phyloP scores from a whole-genome alignment of 1,139 yeast species.

The Hyphopichia wangnamkhiaoensis region DNA sequence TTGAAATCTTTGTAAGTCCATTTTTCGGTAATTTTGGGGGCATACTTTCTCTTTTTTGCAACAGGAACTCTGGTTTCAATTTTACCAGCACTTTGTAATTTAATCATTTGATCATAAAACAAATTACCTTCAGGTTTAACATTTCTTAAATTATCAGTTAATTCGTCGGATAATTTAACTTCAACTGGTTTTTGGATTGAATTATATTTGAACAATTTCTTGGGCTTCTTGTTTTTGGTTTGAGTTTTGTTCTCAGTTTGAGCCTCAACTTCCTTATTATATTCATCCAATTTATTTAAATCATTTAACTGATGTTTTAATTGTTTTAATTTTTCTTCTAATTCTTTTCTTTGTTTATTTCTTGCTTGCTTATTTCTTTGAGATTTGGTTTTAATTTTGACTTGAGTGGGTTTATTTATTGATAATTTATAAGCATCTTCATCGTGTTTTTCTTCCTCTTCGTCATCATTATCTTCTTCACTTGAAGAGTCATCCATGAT shows the following conservation, averaged over 20 bases:
- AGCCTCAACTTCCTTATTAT: conserved; percentile 41
- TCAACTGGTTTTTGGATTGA: conserved; percentile 70
- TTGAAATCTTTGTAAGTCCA: conserved; percentile 92
- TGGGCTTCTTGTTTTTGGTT: conserved; percentile 23
- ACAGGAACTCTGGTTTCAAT: conserved; percentile 82
- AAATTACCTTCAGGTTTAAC: conserved; percentile 91
- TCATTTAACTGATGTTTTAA: conserved; percentile 59
- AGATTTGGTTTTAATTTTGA: conserved; percentile 73
- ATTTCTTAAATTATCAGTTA: conserved; percentile 79
- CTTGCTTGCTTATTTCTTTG: conserved; percentile 73
- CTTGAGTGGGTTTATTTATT: conserved; percentile 66
- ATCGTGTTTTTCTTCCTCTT: conserved; percentile 23
- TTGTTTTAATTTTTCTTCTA: conserved; percentile 59
- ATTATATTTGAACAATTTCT: conserved; percentile 54
- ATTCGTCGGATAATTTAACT: conserved; percentile 85
- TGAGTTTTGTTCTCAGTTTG: conserved; percentile 17
- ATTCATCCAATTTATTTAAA: conserved; percentile 55
- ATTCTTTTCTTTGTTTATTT: conserved; percentile 59
- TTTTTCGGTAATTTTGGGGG: conserved; percentile 79
- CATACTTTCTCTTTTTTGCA: conserved; percentile 63
- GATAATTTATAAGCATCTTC: conserved; percentile 49
- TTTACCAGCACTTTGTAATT: conserved; percentile 80
- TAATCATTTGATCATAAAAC: conserved; percentile 78
- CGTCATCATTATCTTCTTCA: conserved; percentile 37
- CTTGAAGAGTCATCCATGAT: conserved; percentile 51